Base-by-base conservation (phyloP, 768 basidiomycete genomes). In the Rhodotorula paludigena region DNA sequence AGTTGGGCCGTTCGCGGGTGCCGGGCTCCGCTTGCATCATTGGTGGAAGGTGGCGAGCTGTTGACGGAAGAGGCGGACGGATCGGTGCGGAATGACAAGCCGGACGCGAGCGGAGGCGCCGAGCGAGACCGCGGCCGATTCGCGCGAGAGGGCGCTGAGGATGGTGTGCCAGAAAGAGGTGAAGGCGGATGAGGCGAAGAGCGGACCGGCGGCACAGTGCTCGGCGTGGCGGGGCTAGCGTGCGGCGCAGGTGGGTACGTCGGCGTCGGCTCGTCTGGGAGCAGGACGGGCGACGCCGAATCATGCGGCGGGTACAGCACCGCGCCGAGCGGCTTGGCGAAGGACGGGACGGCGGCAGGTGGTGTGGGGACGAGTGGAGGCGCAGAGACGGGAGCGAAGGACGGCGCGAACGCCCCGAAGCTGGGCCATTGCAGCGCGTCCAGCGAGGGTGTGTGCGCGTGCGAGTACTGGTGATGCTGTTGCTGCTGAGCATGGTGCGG, bases 281-380 rank as follows among this genome's bases (percentile, higher is more conserved):
- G 57, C 45, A 58, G 48, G 15, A 45, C 21, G 14, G 60, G 60
- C 14, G 60, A 53, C 3, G 57, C 56, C 1, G 56, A 15, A 41
- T 68, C 55, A 11, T 58, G 49, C 5, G 66, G 66, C 16, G 66
- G 66, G 51, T 68, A 68, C 35, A 62, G 51, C 10, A 65, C 53
- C 41, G 55, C 8, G 39, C 16, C 16, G 23, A 25, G 54, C 23
- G 56, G 49, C 32, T 41, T 38, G n/a, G 32, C 42, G 47, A 20
- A 4, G 28, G 16, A n/a, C 16, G 38, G 25, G 23, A 30, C 41
- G 51, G 38, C 14, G 10, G 38, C 18, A 32, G 16, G 42, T 0
- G 30, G 30, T 5, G 45, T 36, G n/a, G 28, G 15, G 16, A 5
- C 18, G 28, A 21, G 36, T 21, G 49, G 55, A 5, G 44, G 60